These are phyloP conservation scores for Tuber aestivum DNA, from an alignment of 495 filamentous ascomycete genomes.

Conservation along the genomic window DNA sequence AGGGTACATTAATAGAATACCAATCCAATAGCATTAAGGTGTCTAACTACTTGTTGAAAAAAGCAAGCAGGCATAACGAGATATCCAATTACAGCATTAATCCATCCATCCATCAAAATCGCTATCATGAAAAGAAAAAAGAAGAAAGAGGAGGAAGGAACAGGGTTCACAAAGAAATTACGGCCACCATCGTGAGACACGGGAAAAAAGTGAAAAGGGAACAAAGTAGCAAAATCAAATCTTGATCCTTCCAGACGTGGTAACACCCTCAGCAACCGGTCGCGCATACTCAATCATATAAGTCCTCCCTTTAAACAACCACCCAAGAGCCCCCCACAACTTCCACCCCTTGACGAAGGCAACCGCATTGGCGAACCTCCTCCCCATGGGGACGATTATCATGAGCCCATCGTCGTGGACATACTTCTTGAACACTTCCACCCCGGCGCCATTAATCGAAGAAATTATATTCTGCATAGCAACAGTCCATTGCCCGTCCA, in stretches of 20 bases:
- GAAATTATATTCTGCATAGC: constrained; percentile 15
- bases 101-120: not conserved
- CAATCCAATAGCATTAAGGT: not conserved
- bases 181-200: not conserved
- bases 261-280: constrained; percentile 24
- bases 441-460: constrained; percentile 43
- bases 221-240: constrained; percentile 12
- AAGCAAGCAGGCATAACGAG: not conserved
- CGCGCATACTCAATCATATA: constrained; percentile 44
- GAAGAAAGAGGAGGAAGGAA: not conserved
- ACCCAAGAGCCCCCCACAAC: constrained; percentile 52
- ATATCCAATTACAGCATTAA: constrained; percentile 1
- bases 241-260: constrained; percentile 15
- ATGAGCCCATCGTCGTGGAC: constrained; percentile 42
- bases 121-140: constrained; percentile 6
- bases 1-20: not conserved
- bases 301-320: constrained; percentile 54
- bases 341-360: constrained; percentile 50
- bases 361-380: constrained; percentile 48
- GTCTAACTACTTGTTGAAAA: not conserved
- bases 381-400: constrained; percentile 52
- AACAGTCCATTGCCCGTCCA: constrained; percentile 5
- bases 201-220: not conserved
- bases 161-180: not conserved
- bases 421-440: constrained; percentile 47